Base-by-base conservation (phyloP, 179 eudicot species). In the Corrigiola litoralis region DNA sequence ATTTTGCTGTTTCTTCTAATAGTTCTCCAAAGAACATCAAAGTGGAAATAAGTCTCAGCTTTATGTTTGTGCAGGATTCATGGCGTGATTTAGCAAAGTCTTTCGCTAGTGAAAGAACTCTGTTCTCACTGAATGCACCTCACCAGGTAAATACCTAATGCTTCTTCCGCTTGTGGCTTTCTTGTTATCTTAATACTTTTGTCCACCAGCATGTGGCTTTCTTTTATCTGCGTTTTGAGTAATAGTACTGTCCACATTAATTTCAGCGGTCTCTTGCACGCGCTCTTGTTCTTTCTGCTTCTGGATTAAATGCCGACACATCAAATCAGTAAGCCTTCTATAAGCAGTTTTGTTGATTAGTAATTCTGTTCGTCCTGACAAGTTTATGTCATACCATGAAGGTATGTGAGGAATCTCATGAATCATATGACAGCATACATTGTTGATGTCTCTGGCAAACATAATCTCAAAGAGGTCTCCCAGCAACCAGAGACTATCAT, bases 181-280 rank as follows among this genome's bases (percentile, higher is more conserved):
- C 9, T 44, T 40, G 24, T 28, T 25, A 16, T 36, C 27, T 8
- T 25, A 44, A 28, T 45, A 46, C 18, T 45, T 17, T 11, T 27
- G n/a, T n/a, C n/a, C n/a, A n/a, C n/a, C n/a, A n/a, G n/a, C 37
- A 8, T 41, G 9, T 28, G 21, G 63, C 23, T 16, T 60, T 17
- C n/a, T 42, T 5, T 60, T 6, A 42, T 27, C 17, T 42, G 3
- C 4, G n/a, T 10, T 18, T 38, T 58, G 5, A 41, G 5, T 31
- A 49, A 21, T 24, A 40, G 16, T 32, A n/a, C 46, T 74, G 51
- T 45, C 37, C 48, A 62, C 50, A 10, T 73, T 29, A 6, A 48
- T 23, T 52, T 66, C 89, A 94, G 99, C 94, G 97, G 23, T 91
- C 95, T 31, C 87, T 94, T 70, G 95, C 99, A 67, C 89, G 84